Conservation (phyloP, 2,329 filamentous ascomycete genomes). For the Colletotrichum nymphaeae region DNA sequence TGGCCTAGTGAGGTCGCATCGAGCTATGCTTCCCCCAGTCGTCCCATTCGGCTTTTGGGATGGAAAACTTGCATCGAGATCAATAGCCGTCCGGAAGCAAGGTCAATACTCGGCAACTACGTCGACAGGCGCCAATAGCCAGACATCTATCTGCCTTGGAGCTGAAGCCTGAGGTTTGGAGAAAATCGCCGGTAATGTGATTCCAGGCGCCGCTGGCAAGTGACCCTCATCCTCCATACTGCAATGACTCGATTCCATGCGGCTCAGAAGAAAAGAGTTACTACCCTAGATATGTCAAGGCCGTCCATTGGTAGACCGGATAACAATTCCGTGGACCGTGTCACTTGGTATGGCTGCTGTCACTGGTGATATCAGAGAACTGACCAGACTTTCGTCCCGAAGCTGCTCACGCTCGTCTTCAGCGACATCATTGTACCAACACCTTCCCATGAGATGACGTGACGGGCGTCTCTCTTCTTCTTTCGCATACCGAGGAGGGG, state of each 20-base stretch:
- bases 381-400: neutral
- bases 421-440: neutral
- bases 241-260: neutral
- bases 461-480: neutral
- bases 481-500: neutral
- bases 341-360: neutral
- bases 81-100: neutral
- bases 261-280: neutral
- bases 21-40: neutral
- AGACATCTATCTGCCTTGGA: neutral
- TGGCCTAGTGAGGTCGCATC: neutral
- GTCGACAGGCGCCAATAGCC: neutral
- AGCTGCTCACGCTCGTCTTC: neutral
- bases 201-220: neutral
- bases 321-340: neutral
- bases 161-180: neutral
- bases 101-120: neutral
- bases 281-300: neutral
- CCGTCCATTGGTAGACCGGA: neutral
- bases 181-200: neutral
- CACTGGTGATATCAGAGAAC: neutral
- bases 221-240: neutral
- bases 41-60: neutral
- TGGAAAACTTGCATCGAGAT: neutral
- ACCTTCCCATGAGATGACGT: neutral